Evolutionary conservation across 495 filamentous ascomycete species (phyloP), one percentile per base, ranked within the genome.

Genomic region (Tetracladium setigerum): DNA sequence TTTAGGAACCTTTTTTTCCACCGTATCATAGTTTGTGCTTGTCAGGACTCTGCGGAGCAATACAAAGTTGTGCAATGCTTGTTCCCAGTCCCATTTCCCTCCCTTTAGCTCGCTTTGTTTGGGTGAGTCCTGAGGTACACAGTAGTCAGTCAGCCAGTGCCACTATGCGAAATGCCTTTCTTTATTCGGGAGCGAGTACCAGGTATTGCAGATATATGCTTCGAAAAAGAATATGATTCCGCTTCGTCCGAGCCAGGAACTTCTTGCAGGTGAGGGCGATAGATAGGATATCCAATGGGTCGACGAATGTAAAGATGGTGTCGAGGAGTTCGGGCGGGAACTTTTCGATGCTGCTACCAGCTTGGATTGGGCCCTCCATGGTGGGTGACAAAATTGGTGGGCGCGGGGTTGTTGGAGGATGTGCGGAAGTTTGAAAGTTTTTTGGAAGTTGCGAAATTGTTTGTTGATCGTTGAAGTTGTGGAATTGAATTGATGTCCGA

Each of bases 261-360:
- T 52, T 46, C 34, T 66, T 70, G 51, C 78, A 86, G 5, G 77
- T 77, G 12, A 49, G 54, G 0, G 77, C 74, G 13, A 83, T 53
- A 7, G 61, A 49, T 17, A 62, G 66, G 4, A 89, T 70, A 42
- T 82, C 80, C 30, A 57, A 37, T 0, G 82, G 72, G 11, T 71
- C 60, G 6, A 89, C 70, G 51, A 77, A 75, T 14, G 69, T 71
- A 14, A 86, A 55, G 41, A 88, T 79, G 14, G 68, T 55, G 41
- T 76, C 65, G 17, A 86, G 62, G 1, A 88, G 61, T 55, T 89
- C 84, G 30, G 70, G 39, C 5, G 84, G 84, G 2, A 87, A 27
- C 22, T 27, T 27, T 27, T 27, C 22, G 22, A 27, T 27, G 22
- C 22, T 7, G 22, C 7, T 27, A 7, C 22, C 22, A 27, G 22